Conservation (phyloP, 1,284 basidiomycete species). For the Boletus sp. region DNA sequence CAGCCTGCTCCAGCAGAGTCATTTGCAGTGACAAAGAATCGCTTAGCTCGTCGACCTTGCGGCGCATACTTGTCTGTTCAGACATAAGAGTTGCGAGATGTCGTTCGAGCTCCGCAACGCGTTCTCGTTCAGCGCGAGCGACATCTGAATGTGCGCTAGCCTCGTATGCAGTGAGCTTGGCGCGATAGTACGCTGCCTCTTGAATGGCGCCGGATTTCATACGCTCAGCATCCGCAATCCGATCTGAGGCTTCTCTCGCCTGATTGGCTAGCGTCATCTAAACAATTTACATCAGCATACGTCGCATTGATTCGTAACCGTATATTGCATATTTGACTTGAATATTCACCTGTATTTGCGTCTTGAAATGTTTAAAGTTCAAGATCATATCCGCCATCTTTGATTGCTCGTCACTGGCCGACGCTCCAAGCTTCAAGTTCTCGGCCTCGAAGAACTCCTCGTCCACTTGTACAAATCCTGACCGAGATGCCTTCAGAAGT, state of each 20-base stretch:
- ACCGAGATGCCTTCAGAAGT: constrained; percentile 70
- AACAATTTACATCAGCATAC: constrained; percentile 14
- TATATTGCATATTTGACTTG: not conserved
- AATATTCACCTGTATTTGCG: constrained; percentile 75
- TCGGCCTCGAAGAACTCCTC: constrained; percentile 36
- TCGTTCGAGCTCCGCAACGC: constrained; percentile 76
- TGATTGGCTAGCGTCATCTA: constrained; percentile 74
- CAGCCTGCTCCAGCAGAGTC: constrained; percentile 74
- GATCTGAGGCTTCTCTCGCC: constrained; percentile 72
- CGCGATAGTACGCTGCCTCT: constrained; percentile 95
- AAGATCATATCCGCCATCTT: constrained; percentile 73
- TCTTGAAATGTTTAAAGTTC: constrained; percentile 86
- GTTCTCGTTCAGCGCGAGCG: constrained; percentile 75
- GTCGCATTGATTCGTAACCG: not conserved
- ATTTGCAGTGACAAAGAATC: constrained; percentile 75
- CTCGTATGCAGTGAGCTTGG: constrained; percentile 88
- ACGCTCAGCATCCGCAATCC: constrained; percentile 78
- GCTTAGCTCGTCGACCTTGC: constrained; percentile 67
- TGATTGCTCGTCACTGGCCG: constrained; percentile 34
- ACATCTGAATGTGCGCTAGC: constrained; percentile 62
- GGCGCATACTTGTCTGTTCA: constrained; percentile 66
- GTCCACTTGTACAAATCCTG: constrained; percentile 77
- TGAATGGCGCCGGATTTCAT: constrained; percentile 79
- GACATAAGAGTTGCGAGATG: constrained; percentile 66
- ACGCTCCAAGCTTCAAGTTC: constrained; percentile 39